Percentiles rank a stretch among this genome's conserved stretches.
Conservation (phyloP, 345 rosid genomes). For the Iberis pinnata region DNA sequence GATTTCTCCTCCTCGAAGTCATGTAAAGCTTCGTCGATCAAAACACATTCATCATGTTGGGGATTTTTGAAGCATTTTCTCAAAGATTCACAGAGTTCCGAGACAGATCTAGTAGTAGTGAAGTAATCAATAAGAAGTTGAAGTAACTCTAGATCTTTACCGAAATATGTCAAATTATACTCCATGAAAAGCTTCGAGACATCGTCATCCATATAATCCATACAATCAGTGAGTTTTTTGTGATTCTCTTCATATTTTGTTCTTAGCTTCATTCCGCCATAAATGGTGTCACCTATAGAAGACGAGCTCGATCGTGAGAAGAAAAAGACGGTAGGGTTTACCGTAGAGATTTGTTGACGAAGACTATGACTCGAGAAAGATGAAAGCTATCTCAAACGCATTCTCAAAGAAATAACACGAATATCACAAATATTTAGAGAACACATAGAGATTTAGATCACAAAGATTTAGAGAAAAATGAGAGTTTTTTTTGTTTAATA, state of each 20-base stretch:
- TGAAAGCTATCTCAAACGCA: too few species aligned
- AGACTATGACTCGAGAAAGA: not conserved
- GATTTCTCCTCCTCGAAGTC: not conserved
- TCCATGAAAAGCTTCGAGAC: slow-evolving; percentile 9
- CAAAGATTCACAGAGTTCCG: slow-evolving; percentile 13
- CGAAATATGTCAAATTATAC: not conserved
- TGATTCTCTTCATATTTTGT: not conserved
- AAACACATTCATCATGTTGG: not conserved
- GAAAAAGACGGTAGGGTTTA: too few species aligned
- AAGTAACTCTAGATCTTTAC: not conserved
- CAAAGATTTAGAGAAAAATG: too few species aligned
- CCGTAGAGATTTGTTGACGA: too few species aligned
- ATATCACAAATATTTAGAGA: too few species aligned
- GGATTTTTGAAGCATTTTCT: slow-evolving; percentile 3
- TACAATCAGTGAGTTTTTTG: not conserved
- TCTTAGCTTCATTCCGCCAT: not conserved
- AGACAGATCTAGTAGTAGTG: not conserved
- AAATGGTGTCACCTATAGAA: not conserved
- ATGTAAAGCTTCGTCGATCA: slow-evolving; percentile 1
- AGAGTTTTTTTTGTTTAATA: too few species aligned
- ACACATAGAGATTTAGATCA: too few species aligned
- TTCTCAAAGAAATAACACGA: too few species aligned
- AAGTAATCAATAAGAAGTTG: slow-evolving; percentile 15
- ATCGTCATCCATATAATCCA: slow-evolving; percentile 22
- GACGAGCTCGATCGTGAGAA: not conserved